These are phyloP conservation scores for Pyrenochaeta sp. DNA, from an alignment of 2,329 filamentous ascomycete genomes.

Conservation along the genomic window DNA sequence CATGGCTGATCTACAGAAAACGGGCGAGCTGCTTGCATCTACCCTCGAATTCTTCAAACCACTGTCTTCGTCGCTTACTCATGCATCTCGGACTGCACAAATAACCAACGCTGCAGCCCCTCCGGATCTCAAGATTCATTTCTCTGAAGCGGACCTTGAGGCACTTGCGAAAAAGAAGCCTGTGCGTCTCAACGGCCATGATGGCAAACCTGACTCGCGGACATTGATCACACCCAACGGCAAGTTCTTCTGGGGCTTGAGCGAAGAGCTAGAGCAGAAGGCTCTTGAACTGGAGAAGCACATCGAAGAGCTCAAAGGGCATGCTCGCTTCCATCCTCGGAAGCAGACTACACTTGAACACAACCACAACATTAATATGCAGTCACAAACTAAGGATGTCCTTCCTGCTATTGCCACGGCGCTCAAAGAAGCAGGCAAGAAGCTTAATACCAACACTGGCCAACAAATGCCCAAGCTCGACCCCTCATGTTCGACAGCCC, in stretches of 20 bases:
- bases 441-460: constrained; percentile 36
- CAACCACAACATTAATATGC: constrained; percentile 17
- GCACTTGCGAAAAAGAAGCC: constrained; percentile 65
- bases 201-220: constrained; percentile 58
- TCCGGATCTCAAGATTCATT: constrained; percentile 46
- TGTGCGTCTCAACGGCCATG: constrained; percentile 53
- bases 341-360: constrained; percentile 26
- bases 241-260: constrained; percentile 77
- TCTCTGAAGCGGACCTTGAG: constrained; percentile 54
- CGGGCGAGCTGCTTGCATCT: constrained; percentile 49
- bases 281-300: constrained; percentile 73
- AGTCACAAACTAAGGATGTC: constrained; percentile 37
- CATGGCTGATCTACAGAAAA: constrained; percentile 50
- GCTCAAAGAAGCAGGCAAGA: constrained; percentile 47
- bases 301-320: constrained; percentile 42
- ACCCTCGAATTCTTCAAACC: constrained; percentile 56
- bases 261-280: constrained; percentile 71
- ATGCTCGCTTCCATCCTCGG: constrained; percentile 41
- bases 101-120: constrained; percentile 36
- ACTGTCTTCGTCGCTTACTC: constrained; percentile 45
- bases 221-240: constrained; percentile 79
- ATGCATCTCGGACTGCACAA: constrained; percentile 35
- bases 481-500: constrained; percentile 27
- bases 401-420: constrained; percentile 48
- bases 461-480: constrained; percentile 40